These are phyloP conservation scores for Auxenochlorella pyrenoidosa DNA, from an alignment of 139 green algal genomes.

Conservation along the genomic window DNA sequence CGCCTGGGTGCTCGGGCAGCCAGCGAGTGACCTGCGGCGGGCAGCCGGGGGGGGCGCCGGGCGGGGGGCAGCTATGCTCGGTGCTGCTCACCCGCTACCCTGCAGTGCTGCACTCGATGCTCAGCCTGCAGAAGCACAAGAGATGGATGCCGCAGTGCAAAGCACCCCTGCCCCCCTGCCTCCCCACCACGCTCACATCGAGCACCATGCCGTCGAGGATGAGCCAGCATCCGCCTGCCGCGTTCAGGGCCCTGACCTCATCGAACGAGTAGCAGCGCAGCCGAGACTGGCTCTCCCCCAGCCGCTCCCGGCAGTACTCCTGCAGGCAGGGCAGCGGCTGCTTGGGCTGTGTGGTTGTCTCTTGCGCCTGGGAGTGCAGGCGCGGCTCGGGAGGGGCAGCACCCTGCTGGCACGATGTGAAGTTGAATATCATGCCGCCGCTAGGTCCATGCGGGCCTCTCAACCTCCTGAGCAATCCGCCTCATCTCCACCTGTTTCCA, in stretches of 20 bases:
- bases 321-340: not conserved
- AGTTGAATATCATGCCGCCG: no score
- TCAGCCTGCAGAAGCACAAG: not conserved
- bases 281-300: slow-evolving; percentile 48
- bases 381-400: no score
- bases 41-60: not conserved
- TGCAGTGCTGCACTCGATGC: not conserved
- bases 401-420: no score
- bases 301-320: slow-evolving; percentile 56
- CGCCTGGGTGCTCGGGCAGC: slow-evolving; percentile 76
- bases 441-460: no score
- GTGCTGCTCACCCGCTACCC: no score
- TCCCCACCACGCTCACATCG: slow-evolving; percentile 60
- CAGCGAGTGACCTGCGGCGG: slow-evolving; percentile 10
- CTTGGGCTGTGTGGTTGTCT: not conserved
- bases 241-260: slow-evolving; percentile 64
- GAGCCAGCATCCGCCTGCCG: slow-evolving; percentile 49
- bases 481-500: no score
- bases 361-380: no score
- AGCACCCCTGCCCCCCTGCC: not conserved
- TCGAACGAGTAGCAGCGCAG: slow-evolving; percentile 54
- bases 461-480: no score
- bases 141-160: not conserved
- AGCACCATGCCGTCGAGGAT: slow-evolving; percentile 79
- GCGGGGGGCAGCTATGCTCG: no score